Evolutionary conservation across 2,329 filamentous ascomycete species (phyloP).

Genomic region (Diaporthe amygdali): DNA sequence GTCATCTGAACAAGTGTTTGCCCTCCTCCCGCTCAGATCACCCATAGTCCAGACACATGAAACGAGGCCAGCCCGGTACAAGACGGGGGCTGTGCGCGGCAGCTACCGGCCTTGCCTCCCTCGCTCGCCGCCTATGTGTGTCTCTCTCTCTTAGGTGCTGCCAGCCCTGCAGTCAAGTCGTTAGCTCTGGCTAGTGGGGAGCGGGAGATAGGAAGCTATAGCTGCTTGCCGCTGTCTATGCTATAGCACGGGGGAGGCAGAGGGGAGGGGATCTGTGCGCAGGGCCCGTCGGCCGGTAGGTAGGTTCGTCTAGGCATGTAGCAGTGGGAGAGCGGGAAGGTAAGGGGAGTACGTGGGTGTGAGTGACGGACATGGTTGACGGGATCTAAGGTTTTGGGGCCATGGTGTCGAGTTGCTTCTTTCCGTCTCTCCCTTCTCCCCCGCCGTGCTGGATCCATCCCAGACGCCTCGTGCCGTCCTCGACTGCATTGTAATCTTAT

Average conservation of each 20-base stretch:
- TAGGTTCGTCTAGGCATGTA: background rate
- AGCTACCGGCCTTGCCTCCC: background rate
- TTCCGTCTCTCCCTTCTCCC: background rate
- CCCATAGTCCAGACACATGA: slow-evolving; percentile 7
- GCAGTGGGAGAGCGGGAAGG: background rate
- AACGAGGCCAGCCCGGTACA: slow-evolving; percentile 5
- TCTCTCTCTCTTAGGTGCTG: background rate
- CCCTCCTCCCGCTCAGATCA: slow-evolving; percentile 1
- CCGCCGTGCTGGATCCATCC: background rate
- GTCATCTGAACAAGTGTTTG: slow-evolving; percentile 1
- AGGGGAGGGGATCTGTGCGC: slow-evolving; percentile 1
- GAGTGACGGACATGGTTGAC: background rate
- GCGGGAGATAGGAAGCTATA: background rate
- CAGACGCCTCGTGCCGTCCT: slow-evolving; percentile 1
- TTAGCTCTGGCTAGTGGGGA: background rate
- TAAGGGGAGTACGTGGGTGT: background rate
- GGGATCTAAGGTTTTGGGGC: background rate
- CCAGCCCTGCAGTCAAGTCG: background rate
- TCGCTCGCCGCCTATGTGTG: too few species aligned
- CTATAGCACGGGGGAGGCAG: background rate
- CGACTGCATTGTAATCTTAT: background rate
- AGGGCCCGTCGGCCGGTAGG: background rate
- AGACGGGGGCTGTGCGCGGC: slow-evolving; percentile 10
- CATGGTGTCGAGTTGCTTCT: background rate
- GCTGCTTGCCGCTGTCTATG: background rate